Evolutionary conservation across 495 filamentous ascomycete species (phyloP), one percentile per base, ranked within the genome.

Genomic region (Glutinoglossum americanum): DNA sequence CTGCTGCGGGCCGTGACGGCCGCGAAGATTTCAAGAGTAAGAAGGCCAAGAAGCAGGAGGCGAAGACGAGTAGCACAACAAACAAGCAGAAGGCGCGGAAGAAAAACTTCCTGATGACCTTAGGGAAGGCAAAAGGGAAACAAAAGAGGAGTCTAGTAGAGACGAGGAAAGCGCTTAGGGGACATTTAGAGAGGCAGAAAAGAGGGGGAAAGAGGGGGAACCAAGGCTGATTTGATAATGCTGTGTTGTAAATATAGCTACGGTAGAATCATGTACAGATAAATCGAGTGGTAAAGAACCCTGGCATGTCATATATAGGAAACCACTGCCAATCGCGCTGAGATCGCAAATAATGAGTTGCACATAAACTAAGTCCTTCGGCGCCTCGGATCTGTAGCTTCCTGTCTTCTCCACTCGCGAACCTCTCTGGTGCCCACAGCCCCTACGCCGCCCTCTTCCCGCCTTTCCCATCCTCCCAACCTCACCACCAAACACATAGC

Each of bases 71-170:
- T 77, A 90, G 84, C 69, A 86, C 85, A 4, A 99, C 92, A 63
- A 99, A 99, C 72, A 86, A 85, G 75, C 93, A 99, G 75, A 99
- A 99, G 77, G 81, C 84, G 28, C 74, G 90, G 55, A 83, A 81
- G 74, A 97, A 99, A 81, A 97, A 97, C 68, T 93, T 97, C 69
- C 66, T 97, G 64, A 99, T 99, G 93, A 95, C 89, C 30, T 68
- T 97, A 39, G 86, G 89, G 51, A 97, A 97, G 74, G 90, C 92
- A 2, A 86, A 86, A 71, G 77, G 74, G 51, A 97, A 96, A 74
- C 81, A 85, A 66, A 96, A 94, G 81, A 76, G 87, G 63, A 94
- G 86, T 80, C 73, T 98, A 65, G 76, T 83, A 44, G 82, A 95
- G 64, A 87, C 81, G 48, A 77, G 79, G 61, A 84, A 80, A 67